A percentile compares a stretch with the other conserved stretches of the same genome.
phyloP scores from a whole-genome alignment of 2,329 filamentous ascomycete species.

The Arthroderma sp. region DNA sequence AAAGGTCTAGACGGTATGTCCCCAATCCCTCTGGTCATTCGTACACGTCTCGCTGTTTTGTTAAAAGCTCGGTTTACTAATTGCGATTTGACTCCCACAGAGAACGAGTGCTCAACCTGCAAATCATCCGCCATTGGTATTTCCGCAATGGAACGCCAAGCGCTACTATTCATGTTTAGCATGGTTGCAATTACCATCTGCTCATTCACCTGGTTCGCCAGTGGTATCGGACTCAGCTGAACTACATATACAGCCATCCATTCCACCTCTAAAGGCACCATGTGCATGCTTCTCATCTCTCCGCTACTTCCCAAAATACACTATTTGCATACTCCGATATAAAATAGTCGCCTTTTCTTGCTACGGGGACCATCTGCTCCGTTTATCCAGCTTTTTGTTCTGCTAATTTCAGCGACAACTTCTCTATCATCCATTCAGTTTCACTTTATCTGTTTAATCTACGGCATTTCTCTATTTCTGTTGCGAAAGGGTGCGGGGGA shows the following conservation, averaged over 20 bases:
- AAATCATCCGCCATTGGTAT: conserved; percentile 23
- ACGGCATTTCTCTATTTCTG: no score
- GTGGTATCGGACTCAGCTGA: conserved; percentile 23
- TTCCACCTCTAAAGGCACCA: background rate
- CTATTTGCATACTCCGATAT: background rate
- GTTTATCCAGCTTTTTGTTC: background rate
- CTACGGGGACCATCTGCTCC: background rate
- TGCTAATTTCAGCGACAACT: no score
- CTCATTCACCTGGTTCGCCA: conserved; percentile 43
- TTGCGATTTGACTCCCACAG: conserved; percentile 18
- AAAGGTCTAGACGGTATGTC: conserved; percentile 37
- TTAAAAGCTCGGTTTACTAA: background rate
- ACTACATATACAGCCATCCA: background rate
- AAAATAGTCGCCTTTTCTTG: conserved; percentile 2
- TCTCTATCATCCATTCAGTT: no score
- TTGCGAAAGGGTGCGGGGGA: no score
- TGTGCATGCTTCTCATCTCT: background rate
- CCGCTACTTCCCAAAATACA: background rate
- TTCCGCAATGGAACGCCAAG: conserved; percentile 41
- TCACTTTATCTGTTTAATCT: no score
- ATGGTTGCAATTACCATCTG: conserved; percentile 44
- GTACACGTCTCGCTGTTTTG: no score
- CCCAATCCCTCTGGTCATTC: background rate
- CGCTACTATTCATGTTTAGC: conserved; percentile 41
- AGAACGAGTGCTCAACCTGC: conserved; percentile 46